Percentiles rank a stretch among this genome's conserved stretches.
These are phyloP conservation scores for Trichoderma sp. DNA, from an alignment of 2,329 filamentous ascomycete species.

Conservation along the genomic window DNA sequence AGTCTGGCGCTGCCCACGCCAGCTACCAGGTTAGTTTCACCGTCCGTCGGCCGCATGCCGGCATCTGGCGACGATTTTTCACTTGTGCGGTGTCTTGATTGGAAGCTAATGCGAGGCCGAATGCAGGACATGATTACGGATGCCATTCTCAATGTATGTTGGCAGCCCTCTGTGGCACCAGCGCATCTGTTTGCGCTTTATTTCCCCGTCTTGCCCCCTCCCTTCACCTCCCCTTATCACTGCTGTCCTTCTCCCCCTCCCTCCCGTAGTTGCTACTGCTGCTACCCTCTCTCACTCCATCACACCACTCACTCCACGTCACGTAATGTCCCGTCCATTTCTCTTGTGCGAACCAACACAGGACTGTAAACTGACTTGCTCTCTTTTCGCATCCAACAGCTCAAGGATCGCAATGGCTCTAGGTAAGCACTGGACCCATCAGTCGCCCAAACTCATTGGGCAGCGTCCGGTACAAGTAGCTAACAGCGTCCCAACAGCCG, in stretches of 20 bases:
- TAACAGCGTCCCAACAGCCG: conserved; percentile 44
- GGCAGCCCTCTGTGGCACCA: conserved; percentile 27
- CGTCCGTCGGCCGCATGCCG: neutral
- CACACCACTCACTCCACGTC: conserved; percentile 1
- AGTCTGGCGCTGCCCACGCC: conserved; percentile 53
- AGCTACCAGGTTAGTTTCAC: conserved; percentile 58
- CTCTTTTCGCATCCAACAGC: conserved; percentile 44
- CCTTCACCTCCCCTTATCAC: neutral
- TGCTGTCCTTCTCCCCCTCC: neutral
- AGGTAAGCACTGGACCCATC: conserved; percentile 31
- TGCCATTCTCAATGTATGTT: conserved; percentile 61
- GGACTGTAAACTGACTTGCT: conserved; percentile 41
- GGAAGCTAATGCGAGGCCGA: conserved; percentile 27
- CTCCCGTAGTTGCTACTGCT: neutral
- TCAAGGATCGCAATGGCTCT: conserved; percentile 64
- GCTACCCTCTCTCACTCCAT: neutral
- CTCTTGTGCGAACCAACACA: neutral
- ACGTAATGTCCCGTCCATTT: conserved; percentile 8
- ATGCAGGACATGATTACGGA: conserved; percentile 63
- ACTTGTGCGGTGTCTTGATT: neutral
- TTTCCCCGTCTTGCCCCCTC: neutral
- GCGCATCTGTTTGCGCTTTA: conserved; percentile 16
- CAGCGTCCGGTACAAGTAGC: conserved; percentile 10
- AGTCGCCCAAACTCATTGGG: neutral
- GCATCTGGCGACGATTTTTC: conserved; percentile 14